Percentiles rank a stretch among this genome's conserved stretches.
phyloP scores from a whole-genome alignment of 306 rosid genomes.

The Luffa acutangula region DNA sequence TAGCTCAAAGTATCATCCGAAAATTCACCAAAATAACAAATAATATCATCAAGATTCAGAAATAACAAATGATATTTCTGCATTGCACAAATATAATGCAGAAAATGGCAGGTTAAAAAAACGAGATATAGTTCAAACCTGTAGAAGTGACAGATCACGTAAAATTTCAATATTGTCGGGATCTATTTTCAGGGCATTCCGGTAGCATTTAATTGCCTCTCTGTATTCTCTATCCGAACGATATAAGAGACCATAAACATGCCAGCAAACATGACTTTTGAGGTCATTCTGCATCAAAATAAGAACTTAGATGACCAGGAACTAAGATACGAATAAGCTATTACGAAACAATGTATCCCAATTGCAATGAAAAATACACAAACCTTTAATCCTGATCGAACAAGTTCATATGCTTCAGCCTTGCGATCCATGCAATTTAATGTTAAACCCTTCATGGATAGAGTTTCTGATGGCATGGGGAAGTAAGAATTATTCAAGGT shows the following conservation, averaged over 20 bases:
- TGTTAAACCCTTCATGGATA: constrained; percentile 97
- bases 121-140: constrained; percentile 36
- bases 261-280: constrained; percentile 99
- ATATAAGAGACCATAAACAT: constrained; percentile 93
- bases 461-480: constrained; percentile 46
- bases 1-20: neutral
- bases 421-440: constrained; percentile 98
- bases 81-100: constrained; percentile 8
- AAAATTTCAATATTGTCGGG: constrained; percentile 96
- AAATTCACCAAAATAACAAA: neutral
- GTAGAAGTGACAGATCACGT: constrained; percentile 84
- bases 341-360: neutral
- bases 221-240: constrained; percentile 98
- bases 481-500: neutral
- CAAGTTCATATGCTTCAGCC: constrained; percentile 94
- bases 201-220: constrained; percentile 93
- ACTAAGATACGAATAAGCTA: neutral
- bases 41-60: neutral
- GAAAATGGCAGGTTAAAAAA: neutral
- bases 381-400: constrained; percentile 90
- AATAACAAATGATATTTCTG: neutral
- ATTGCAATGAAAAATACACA: constrained; percentile 12
- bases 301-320: constrained; percentile 12
- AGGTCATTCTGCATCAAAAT: constrained; percentile 73
- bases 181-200: constrained; percentile 87